Evolutionary conservation across 2,329 filamentous ascomycete species (phyloP).

Genomic region (Exophiala sideris): DNA sequence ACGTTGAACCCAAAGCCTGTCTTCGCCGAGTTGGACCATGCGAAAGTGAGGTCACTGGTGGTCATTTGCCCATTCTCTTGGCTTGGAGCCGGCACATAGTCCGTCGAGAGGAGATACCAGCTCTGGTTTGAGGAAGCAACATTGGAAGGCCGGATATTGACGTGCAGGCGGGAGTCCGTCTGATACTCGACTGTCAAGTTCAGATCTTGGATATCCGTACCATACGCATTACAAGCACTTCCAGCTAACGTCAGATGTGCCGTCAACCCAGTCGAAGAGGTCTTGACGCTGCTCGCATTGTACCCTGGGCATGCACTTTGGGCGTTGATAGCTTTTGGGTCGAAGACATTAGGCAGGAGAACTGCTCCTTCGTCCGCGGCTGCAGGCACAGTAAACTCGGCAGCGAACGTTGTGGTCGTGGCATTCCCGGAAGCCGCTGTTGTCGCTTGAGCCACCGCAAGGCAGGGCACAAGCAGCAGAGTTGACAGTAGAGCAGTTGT

Average conservation of each 20-base stretch:
- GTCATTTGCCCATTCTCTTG: slow-evolving; percentile 38
- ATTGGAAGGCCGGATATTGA: slow-evolving; percentile 67
- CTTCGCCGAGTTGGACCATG: slow-evolving; percentile 50
- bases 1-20: slow-evolving; percentile 57
- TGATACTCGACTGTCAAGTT: slow-evolving; percentile 67
- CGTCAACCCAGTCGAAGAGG: slow-evolving; percentile 47
- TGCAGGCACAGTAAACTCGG: slow-evolving; percentile 48
- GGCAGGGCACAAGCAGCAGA: slow-evolving; percentile 12
- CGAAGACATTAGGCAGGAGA: slow-evolving; percentile 61
- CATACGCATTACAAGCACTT: slow-evolving; percentile 67
- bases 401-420: slow-evolving; percentile 8
- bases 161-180: slow-evolving; percentile 61
- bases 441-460: slow-evolving; percentile 16
- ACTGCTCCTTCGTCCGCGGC: slow-evolving; percentile 45
- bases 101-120: slow-evolving; percentile 65
- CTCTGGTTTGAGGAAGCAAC: slow-evolving; percentile 60
- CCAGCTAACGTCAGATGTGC: slow-evolving; percentile 54
- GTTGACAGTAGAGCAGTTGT: slow-evolving; percentile 9
- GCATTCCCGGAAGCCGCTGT: slow-evolving; percentile 8
- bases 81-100: slow-evolving; percentile 57
- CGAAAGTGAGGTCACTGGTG: slow-evolving; percentile 48
- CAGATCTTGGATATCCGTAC: slow-evolving; percentile 67
- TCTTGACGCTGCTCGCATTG: slow-evolving; percentile 49
- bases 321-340: slow-evolving; percentile 61
- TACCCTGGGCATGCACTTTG: slow-evolving; percentile 63